Percentiles rank a stretch among this genome's conserved stretches.
phyloP scores from a whole-genome alignment of 2,329 filamentous ascomycete species.

The Ophiostoma australiae region DNA sequence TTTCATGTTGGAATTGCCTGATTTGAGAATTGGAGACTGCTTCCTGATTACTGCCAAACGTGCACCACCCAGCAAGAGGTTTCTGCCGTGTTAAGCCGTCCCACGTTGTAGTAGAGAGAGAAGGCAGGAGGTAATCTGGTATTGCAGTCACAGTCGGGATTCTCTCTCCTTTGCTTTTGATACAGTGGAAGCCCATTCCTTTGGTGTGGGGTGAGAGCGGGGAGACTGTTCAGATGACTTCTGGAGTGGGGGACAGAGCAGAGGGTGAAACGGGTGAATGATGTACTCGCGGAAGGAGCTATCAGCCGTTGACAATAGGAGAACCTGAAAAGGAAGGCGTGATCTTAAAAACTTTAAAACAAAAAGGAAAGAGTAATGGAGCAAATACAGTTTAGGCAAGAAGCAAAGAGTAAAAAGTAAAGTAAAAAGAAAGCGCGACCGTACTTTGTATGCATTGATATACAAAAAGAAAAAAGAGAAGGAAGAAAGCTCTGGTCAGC shows the following conservation, averaged over 20 bases:
- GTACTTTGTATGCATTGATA: neutral
- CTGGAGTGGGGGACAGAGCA: neutral
- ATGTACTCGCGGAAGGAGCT: neutral
- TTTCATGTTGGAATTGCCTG: neutral
- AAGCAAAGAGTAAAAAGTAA: neutral
- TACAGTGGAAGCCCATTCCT: neutral
- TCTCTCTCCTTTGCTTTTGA: neutral
- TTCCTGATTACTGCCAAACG: neutral
- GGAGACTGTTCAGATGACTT: neutral
- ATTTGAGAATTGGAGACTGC: neutral
- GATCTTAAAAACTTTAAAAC: neutral
- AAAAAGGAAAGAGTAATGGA: neutral
- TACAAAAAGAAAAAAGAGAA: neutral
- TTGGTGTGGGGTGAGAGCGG: conserved; percentile 4
- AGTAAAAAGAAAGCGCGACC: neutral
- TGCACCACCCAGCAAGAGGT: conserved; percentile 3
- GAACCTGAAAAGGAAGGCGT: neutral
- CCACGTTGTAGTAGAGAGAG: neutral
- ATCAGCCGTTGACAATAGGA: neutral
- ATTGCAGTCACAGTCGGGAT: neutral
- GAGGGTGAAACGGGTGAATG: neutral
- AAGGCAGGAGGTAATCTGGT: conserved; percentile 1
- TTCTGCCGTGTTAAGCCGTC: conserved; percentile 5
- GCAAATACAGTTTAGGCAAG: neutral
- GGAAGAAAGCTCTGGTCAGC: neutral